Base-by-base conservation (phyloP, 805 yeast genomes). In the Kregervanrija fluxuum region DNA sequence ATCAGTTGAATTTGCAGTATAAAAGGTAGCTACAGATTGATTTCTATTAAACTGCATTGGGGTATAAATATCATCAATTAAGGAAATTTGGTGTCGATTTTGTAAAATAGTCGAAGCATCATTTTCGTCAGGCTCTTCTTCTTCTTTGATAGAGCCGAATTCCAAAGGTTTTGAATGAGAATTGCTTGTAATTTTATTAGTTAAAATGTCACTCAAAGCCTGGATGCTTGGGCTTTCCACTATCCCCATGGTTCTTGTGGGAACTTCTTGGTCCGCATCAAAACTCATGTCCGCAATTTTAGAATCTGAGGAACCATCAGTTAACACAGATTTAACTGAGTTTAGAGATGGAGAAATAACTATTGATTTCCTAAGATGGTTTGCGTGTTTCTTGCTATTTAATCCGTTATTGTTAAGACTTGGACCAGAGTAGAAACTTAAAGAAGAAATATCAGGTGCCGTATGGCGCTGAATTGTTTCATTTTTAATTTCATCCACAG, bases 151-250 rank as follows among this genome's bases (percentile, higher is more conserved):
- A 11, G 54, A 15, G 28, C 42, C 30, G 34, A 54, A 40, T 16
- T 42, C 46, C 16, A 36, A 40, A 3, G 40, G 12, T 28, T 48
- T 47, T 9, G 50, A 30, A 17, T 16, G n/a, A 12, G 28, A 22
- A 22, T 22, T 22, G 6, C 2, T 22, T 22, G 16, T 39, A 10
- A 56, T 50, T 42, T 63, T 64, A 30, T 51, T 49, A 31, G 59
- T 61, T 22, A 65, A 47, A 15, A 66, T 60, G 34, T 56, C 61
- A 39, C 60, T 62, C 33, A 66, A 46, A 4, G 65, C 64, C 44
- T 59, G 63, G 34, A 66, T 51, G 46, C 69, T 64, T 22, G 70
- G 70, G 47, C 69, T 64, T 33, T 56, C 60, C 2, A 59, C 51
- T 55, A 66, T 57, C 3, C 64, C 65, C 10, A 64, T 47, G 33